Evolutionary conservation across 2,329 filamentous ascomycete species (phyloP).

Genomic region (Magnaporthiopsis poae): DNA sequence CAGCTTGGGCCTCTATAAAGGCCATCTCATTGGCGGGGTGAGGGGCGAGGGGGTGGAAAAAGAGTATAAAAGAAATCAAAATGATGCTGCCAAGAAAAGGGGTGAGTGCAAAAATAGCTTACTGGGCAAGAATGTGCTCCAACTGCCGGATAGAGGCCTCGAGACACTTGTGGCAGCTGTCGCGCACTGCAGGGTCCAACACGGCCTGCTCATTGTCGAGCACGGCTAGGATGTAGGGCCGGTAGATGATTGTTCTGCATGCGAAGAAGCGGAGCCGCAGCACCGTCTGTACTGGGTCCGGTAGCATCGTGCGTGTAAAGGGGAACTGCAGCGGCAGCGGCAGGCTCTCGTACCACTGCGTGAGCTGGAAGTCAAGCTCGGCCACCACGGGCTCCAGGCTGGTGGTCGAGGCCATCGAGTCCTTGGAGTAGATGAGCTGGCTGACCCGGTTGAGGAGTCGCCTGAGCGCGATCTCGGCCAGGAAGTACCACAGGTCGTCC

Average conservation of each 20-base stretch:
- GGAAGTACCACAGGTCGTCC: slow-evolving; percentile 78
- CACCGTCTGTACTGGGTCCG: slow-evolving; percentile 70
- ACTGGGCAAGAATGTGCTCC: slow-evolving; percentile 69
- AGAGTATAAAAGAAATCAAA: background rate
- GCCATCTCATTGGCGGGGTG: background rate
- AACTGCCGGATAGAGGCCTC: slow-evolving; percentile 72
- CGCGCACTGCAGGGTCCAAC: slow-evolving; percentile 61
- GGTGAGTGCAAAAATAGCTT: slow-evolving; percentile 27
- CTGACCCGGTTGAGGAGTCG: slow-evolving; percentile 69
- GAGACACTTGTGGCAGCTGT: slow-evolving; percentile 71
- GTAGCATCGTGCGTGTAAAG: slow-evolving; percentile 55
- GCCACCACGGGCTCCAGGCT: slow-evolving; percentile 68
- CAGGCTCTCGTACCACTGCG: slow-evolving; percentile 75
- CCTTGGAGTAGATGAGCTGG: slow-evolving; percentile 69
- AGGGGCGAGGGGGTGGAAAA: background rate
- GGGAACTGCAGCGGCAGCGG: slow-evolving; percentile 69
- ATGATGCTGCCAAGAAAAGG: slow-evolving; percentile 11
- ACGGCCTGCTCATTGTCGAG: slow-evolving; percentile 66
- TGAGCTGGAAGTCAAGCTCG: slow-evolving; percentile 72
- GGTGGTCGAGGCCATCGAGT: slow-evolving; percentile 59
- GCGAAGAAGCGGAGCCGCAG: slow-evolving; percentile 72
- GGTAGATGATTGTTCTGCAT: slow-evolving; percentile 76
- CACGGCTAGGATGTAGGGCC: slow-evolving; percentile 72
- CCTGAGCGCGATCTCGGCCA: slow-evolving; percentile 71
- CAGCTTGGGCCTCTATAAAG: slow-evolving; percentile 1